A percentile compares a stretch with the other conserved stretches of the same genome.
Conservation (phyloP, 2,329 filamentous ascomycete genomes). For the Achaetomium macrosporum region DNA sequence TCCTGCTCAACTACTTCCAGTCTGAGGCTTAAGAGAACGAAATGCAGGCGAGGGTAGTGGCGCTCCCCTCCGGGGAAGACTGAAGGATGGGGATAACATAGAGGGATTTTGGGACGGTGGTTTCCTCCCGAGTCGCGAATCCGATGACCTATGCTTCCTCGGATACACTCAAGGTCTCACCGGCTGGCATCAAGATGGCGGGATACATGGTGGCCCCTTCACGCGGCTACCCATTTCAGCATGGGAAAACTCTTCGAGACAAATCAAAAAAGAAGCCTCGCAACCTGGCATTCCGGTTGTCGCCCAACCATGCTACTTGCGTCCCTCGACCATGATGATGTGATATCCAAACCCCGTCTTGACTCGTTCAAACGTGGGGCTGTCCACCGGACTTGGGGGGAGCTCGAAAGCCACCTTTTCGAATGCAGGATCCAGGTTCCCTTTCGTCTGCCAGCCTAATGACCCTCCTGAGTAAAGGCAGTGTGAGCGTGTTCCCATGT, state of each 20-base stretch:
- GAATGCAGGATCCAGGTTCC: conserved; percentile 61
- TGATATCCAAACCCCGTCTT: conserved; percentile 76
- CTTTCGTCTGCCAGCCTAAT: conserved; percentile 67
- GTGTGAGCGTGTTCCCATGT: conserved; percentile 10
- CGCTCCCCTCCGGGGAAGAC: conserved; percentile 22
- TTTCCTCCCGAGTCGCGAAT: conserved; percentile 28
- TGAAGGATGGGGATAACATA: conserved; percentile 10
- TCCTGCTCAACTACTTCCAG: conserved; percentile 99
- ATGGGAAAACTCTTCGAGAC: conserved; percentile 31
- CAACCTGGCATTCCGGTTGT: conserved; percentile 7
- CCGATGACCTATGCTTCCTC: conserved; percentile 26
- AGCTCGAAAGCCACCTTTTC: conserved; percentile 67
- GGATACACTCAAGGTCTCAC: conserved; percentile 43
- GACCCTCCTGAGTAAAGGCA: conserved; percentile 50
- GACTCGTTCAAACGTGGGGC: conserved; percentile 61
- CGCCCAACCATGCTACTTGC: conserved; percentile 35
- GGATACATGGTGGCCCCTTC: conserved; percentile 25
- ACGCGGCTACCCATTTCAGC: conserved; percentile 22
- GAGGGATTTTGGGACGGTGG: conserved; percentile 28
- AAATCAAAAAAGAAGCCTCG: conserved; percentile 25
- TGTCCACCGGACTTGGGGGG: conserved; percentile 57
- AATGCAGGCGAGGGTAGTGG: conserved; percentile 27
- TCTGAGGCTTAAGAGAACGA: conserved; percentile 60
- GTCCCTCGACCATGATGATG: conserved; percentile 67
- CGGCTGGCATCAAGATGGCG: conserved; percentile 37